Evolutionary conservation across 352 stramenopile genomes (phyloP).

Genomic region (Globisporangium cylindrosporum): DNA sequence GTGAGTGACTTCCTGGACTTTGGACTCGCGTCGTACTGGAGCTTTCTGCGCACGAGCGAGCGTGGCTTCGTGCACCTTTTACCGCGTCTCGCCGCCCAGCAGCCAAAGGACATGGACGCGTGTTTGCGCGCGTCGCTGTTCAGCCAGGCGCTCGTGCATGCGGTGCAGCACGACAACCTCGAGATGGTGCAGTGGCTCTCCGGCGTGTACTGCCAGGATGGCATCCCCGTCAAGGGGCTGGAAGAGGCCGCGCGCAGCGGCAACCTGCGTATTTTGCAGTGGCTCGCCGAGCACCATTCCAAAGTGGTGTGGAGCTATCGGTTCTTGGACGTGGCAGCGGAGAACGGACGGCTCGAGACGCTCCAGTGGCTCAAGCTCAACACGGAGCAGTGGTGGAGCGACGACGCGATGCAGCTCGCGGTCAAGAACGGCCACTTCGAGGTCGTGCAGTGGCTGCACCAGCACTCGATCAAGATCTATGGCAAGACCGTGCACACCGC

Average conservation of each 20-base stretch:
- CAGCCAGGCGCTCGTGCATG: constrained; percentile 4
- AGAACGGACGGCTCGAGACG: constrained; percentile 8
- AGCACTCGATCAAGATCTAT: constrained; percentile 18
- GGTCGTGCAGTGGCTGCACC: constrained; percentile 18
- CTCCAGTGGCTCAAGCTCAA: constrained; percentile 14
- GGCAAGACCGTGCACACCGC: constrained; percentile 15
- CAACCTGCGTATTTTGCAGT: constrained; percentile 8
- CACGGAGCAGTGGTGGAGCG: constrained; percentile 15
- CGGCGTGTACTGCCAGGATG: neutral
- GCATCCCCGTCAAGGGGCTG: constrained; percentile 8
- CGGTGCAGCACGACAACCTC: constrained; percentile 9
- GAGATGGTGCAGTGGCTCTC: constrained; percentile 16
- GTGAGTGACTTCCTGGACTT: constrained; percentile 17
- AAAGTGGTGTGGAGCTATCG: constrained; percentile 17
- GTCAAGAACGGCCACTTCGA: constrained; percentile 12
- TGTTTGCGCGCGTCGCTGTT: constrained; percentile 7
- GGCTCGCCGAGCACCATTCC: constrained; percentile 9
- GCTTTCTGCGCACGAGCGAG: constrained; percentile 13
- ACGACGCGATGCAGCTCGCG: constrained; percentile 16
- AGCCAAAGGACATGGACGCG: constrained; percentile 1
- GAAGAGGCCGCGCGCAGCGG: constrained; percentile 10
- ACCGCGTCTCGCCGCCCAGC: constrained; percentile 5
- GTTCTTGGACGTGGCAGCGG: constrained; percentile 8
- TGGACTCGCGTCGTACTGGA: constrained; percentile 3
- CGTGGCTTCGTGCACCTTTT: constrained; percentile 5